A percentile compares a stretch with the other conserved stretches of the same genome.
Conservation (phyloP, 495 filamentous ascomycete species). For the Neurospora sp. region DNA sequence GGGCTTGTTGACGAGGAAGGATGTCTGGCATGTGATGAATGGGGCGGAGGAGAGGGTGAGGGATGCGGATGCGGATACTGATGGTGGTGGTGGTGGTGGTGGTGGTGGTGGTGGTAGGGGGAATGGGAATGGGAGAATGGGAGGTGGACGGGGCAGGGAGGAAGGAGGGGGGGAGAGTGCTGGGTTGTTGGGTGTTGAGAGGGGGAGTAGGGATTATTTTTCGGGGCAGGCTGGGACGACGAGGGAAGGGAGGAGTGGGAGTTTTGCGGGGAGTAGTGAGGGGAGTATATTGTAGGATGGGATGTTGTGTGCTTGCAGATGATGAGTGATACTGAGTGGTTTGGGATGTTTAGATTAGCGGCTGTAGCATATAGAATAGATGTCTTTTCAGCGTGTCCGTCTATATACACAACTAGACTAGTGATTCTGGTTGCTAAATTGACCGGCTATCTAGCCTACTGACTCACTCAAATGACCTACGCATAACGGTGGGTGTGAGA, state of each 20-base stretch:
- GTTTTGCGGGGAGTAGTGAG: conserved; percentile 9
- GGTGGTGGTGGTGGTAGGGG: not conserved
- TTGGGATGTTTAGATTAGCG: not conserved
- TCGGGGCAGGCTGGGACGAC: not conserved
- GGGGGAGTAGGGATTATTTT: not conserved
- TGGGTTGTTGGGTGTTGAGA: conserved; percentile 14
- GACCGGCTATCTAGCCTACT: no score
- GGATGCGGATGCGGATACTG: conserved; percentile 4
- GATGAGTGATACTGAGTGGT: not conserved
- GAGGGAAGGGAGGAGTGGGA: conserved; percentile 7
- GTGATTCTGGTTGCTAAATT: no score
- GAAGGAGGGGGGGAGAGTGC: conserved; percentile 17
- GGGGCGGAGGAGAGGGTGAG: conserved; percentile 55
- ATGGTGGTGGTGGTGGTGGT: not conserved
- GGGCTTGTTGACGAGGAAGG: conserved; percentile 92
- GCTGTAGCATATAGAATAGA: not conserved
- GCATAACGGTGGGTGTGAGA: no score
- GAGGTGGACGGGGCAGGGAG: conserved; percentile 10
- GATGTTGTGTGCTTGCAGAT: not conserved
- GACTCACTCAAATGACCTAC: no score
- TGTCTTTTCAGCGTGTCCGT: not conserved
- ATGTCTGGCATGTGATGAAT: conserved; percentile 90
- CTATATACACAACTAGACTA: no score
- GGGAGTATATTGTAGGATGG: conserved; percentile 18
- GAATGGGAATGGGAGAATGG: not conserved